A percentile compares a stretch with the other conserved stretches of the same genome.
Conservation (phyloP, 352 stramenopile genomes). For the Phytophthora sp. region DNA sequence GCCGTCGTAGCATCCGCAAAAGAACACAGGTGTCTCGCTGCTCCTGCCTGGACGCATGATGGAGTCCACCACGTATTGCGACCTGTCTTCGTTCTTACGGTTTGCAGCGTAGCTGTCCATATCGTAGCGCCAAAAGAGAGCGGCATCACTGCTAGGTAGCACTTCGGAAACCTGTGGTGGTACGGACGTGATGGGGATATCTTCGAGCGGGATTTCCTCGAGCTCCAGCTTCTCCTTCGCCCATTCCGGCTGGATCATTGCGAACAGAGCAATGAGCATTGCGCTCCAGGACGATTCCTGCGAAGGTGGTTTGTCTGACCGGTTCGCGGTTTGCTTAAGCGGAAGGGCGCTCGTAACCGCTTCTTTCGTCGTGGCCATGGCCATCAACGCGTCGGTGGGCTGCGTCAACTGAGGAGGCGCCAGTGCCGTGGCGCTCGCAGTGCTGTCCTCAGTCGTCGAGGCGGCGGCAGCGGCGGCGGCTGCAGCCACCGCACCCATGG, state of each 20-base stretch:
- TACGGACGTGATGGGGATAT: slow-evolving; percentile 54
- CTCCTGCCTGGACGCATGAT: slow-evolving; percentile 24
- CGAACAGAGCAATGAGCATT: slow-evolving; percentile 64
- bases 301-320: slow-evolving; percentile 5
- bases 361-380: slow-evolving; percentile 3
- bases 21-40: slow-evolving; percentile 47
- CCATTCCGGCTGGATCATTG: slow-evolving; percentile 67
- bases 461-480: background rate
- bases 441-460: slow-evolving; percentile 13
- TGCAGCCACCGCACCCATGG: slow-evolving; percentile 8
- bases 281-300: slow-evolving; percentile 51
- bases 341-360: background rate
- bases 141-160: slow-evolving; percentile 36
- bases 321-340: slow-evolving; percentile 3
- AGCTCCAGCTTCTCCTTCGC: slow-evolving; percentile 47
- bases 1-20: slow-evolving; percentile 77
- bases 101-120: slow-evolving; percentile 78
- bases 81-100: slow-evolving; percentile 67
- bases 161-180: slow-evolving; percentile 62
- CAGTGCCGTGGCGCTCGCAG: slow-evolving; percentile 8
- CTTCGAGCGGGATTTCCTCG: slow-evolving; percentile 50
- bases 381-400: background rate
- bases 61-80: slow-evolving; percentile 57
- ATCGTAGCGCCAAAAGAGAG: slow-evolving; percentile 68
- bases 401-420: slow-evolving; percentile 4